Conservation (phyloP, 805 yeast species). For the Candida tammaniensis region DNA sequence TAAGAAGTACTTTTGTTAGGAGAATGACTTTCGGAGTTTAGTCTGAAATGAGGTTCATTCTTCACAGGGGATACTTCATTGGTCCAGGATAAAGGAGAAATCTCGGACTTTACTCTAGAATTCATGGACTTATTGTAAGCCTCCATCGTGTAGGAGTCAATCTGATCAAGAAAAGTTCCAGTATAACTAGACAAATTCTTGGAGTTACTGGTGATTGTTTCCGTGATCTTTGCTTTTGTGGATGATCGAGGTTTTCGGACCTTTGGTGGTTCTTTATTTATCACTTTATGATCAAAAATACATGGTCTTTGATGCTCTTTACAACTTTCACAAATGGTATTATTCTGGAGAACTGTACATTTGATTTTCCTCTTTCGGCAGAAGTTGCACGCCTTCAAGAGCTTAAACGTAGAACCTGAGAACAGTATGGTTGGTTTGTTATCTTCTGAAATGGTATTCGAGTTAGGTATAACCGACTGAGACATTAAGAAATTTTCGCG, state of each 20-base stretch:
- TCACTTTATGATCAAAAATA: slow-evolving; percentile 17
- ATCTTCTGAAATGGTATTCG: slow-evolving; percentile 1
- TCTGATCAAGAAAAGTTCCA: slow-evolving; percentile 16
- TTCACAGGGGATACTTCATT: too few species aligned
- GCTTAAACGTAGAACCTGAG: slow-evolving; percentile 14
- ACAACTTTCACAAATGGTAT: slow-evolving; percentile 16
- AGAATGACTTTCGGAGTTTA: too few species aligned
- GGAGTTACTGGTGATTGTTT: slow-evolving; percentile 4
- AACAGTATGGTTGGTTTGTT: slow-evolving; percentile 1
- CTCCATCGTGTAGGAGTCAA: slow-evolving; percentile 11
- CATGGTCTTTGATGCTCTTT: slow-evolving; percentile 15
- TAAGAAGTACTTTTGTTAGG: too few species aligned
- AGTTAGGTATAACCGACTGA: neutral
- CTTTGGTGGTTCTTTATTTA: slow-evolving; percentile 5
- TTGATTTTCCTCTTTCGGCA: slow-evolving; percentile 19
- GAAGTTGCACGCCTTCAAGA: slow-evolving; percentile 19
- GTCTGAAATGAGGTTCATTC: too few species aligned
- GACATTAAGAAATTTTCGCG: too few species aligned
- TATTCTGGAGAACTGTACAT: slow-evolving; percentile 11
- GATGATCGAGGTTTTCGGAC: neutral
- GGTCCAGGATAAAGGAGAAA: too few species aligned
- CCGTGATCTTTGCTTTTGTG: neutral
- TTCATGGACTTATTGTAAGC: slow-evolving; percentile 9
- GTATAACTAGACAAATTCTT: slow-evolving; percentile 12
- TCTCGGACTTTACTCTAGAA: too few species aligned